Evolutionary conservation across 257 asterid species (phyloP).

Genomic region (Leptodermis oblonga): DNA sequence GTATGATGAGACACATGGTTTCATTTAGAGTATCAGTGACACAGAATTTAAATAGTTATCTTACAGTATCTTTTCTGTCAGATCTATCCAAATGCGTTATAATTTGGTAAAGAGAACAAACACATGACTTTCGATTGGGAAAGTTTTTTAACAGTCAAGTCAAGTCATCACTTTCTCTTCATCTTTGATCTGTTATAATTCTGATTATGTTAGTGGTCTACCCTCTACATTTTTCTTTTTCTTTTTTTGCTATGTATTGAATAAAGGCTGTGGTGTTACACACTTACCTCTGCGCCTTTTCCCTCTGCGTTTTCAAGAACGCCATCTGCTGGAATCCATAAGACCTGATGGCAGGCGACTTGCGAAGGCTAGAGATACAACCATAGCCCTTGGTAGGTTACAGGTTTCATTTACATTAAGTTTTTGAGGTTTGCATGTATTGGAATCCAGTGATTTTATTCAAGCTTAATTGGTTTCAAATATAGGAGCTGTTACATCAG

Average conservation of each 20-base stretch:
- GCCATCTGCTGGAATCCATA: slow-evolving; percentile 64
- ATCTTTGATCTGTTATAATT: not conserved
- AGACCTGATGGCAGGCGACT: slow-evolving; percentile 84
- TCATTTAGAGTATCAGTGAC: no score
- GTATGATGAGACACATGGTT: no score
- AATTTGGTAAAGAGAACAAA: not conserved
- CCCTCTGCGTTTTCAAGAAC: slow-evolving; percentile 79
- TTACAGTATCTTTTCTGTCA: no score
- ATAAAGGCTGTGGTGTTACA: no score
- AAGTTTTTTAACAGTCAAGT: not conserved
- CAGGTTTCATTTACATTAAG: slow-evolving; percentile 6
- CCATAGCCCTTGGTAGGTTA: slow-evolving; percentile 66
- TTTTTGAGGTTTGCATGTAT: slow-evolving; percentile 5
- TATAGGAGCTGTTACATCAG: slow-evolving; percentile 84
- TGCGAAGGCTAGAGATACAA: slow-evolving; percentile 79
- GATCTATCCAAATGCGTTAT: no score
- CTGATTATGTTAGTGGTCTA: not conserved
- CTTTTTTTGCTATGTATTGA: not conserved
- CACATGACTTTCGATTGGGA: not conserved
- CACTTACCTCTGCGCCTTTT: slow-evolving; percentile 39
- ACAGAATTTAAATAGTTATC: no score
- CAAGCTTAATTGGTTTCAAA: slow-evolving; percentile 8
- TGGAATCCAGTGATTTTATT: not conserved
- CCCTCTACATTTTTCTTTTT: not conserved
- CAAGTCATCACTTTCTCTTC: not conserved